Evolutionary conservation across 2,329 filamentous ascomycete species (phyloP).

Genomic region (Phaeosphaeriaceae sp.): DNA sequence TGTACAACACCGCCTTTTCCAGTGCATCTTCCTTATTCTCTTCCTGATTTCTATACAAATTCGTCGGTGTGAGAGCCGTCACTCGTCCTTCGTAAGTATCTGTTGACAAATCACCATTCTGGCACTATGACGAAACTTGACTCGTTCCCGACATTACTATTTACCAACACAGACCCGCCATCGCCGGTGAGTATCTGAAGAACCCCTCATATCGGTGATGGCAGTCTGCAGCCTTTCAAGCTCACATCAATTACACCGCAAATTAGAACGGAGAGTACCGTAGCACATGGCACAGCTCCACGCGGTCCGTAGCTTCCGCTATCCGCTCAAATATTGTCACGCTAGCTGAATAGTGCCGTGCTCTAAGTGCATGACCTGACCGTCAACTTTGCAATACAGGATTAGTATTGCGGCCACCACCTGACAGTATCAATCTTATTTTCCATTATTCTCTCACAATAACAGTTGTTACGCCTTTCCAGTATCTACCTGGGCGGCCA

Average conservation of each 20-base stretch:
- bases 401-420: slow-evolving; percentile 6
- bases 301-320: slow-evolving; percentile 13
- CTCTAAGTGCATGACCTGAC: slow-evolving; percentile 6
- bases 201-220: slow-evolving; percentile 18
- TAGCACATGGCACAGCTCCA: slow-evolving; percentile 4
- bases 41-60: slow-evolving; percentile 9
- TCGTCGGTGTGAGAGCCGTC: slow-evolving; percentile 41
- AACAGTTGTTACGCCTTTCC: slow-evolving; percentile 1
- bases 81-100: slow-evolving; percentile 15
- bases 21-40: slow-evolving; percentile 10
- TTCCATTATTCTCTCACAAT: not conserved
- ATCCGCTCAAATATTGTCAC: slow-evolving; percentile 3
- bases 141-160: slow-evolving; percentile 8
- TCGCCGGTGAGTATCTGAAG: slow-evolving; percentile 16
- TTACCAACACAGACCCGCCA: slow-evolving; percentile 12
- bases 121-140: slow-evolving; percentile 10
- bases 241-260: slow-evolving; percentile 1
- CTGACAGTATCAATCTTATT: not conserved
- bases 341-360: slow-evolving; percentile 8
- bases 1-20: slow-evolving; percentile 38
- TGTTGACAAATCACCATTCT: slow-evolving; percentile 6
- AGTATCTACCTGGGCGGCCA: slow-evolving; percentile 10
- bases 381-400: slow-evolving; percentile 3
- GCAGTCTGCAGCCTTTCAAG: slow-evolving; percentile 2
- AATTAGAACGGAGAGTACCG: not conserved